Conservation (phyloP, 176 grass and related monocot species). For the Rhynchospora tenuis region DNA sequence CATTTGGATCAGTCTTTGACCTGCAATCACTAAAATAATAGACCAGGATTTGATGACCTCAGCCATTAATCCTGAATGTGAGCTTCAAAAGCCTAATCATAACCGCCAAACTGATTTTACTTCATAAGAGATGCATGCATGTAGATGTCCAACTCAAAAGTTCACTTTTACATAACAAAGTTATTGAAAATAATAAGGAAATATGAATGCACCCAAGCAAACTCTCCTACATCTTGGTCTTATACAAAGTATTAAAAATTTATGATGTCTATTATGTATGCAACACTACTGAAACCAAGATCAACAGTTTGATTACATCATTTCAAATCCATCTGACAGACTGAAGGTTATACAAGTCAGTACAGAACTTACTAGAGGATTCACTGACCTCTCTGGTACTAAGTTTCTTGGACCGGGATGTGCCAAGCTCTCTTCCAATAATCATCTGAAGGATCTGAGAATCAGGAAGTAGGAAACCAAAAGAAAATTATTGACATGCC, state of each 20-base stretch:
- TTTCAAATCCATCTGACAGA: background rate
- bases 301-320: background rate
- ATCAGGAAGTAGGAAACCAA: background rate
- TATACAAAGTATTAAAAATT: background rate
- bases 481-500: background rate
- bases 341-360: background rate
- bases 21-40: background rate
- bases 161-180: background rate
- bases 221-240: background rate
- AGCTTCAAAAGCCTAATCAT: background rate
- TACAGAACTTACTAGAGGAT: background rate
- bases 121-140: background rate
- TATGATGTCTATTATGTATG: background rate
- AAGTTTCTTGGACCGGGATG: constrained; percentile 58
- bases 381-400: constrained; percentile 68
- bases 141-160: background rate
- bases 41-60: background rate
- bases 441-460: constrained; percentile 75
- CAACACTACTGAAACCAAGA: background rate
- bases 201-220: background rate
- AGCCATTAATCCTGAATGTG: background rate
- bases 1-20: background rate
- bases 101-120: background rate
- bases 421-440: constrained; percentile 30
- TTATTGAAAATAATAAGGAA: background rate